Percentiles rank a stretch among this genome's conserved stretches.
These are phyloP conservation scores for Penicillium thymicola DNA, from an alignment of 2,329 filamentous ascomycete species.

Conservation along the genomic window DNA sequence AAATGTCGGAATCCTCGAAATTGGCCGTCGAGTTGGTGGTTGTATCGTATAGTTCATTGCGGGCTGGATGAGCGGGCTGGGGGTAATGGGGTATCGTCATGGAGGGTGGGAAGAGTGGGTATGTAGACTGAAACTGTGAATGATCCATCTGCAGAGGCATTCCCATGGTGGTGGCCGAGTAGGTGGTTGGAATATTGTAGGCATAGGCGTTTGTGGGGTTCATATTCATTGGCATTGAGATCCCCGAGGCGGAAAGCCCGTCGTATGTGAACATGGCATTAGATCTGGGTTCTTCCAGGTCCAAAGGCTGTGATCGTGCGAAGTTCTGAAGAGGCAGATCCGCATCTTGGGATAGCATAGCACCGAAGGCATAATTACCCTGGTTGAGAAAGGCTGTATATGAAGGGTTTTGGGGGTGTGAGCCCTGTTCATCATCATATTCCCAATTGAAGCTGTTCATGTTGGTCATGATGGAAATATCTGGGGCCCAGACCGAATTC, in stretches of 20 bases:
- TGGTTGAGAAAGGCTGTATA: constrained; percentile 16
- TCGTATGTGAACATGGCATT: constrained; percentile 29
- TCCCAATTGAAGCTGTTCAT: constrained; percentile 16
- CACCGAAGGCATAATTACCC: constrained; percentile 14
- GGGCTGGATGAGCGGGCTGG: neutral
- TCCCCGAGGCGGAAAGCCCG: constrained; percentile 12
- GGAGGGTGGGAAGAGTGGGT: constrained; percentile 3
- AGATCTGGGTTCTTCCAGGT: constrained; percentile 22
- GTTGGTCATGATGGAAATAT: constrained; percentile 6
- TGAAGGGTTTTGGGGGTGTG: constrained; percentile 10
- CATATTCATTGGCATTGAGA: constrained; percentile 22
- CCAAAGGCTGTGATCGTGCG: constrained; percentile 8
- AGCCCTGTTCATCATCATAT: constrained; percentile 16
- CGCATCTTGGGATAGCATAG: constrained; percentile 19
- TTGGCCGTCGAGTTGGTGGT: constrained; percentile 13
- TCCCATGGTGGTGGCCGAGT: constrained; percentile 20
- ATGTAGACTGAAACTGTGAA: constrained; percentile 15
- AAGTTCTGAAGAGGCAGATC: constrained; percentile 18
- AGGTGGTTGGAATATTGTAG: constrained; percentile 23
- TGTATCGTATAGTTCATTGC: constrained; percentile 11
- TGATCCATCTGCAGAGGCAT: constrained; percentile 15
- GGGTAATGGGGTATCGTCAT: constrained; percentile 10
- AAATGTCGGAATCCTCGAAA: constrained; percentile 22
- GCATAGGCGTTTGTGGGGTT: constrained; percentile 20
- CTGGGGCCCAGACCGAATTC: neutral